Base-by-base conservation (phyloP, 768 basidiomycete genomes). In the Agrocybe praecox region DNA sequence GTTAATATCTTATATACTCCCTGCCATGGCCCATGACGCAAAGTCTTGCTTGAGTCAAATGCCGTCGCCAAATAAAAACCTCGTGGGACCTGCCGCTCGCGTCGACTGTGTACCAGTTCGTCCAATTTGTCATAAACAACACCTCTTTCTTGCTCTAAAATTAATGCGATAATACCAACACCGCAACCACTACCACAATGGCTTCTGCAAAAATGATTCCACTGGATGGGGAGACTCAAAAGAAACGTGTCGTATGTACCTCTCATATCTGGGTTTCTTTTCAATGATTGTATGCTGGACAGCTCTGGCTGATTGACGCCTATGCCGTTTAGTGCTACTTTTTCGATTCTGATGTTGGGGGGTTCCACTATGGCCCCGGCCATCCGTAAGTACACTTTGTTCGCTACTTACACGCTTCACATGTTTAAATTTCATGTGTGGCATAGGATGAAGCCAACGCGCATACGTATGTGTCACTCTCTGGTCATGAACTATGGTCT, bases 401-500 rank as follows among this genome's bases (percentile, higher is more conserved):
- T 46, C 12, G n/a, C 19, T 42, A 15, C 1, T 32, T 23, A 23
- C 15, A 52, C 46, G 46, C 54, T 58, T 40, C 62, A 14, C 53
- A 61, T 63, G 60, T 64, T 48, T 49, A 58, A n/a, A 65, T 62
- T 57, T 26, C 48, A 32, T 19, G 17, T 29, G 26, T 29, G 4
- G 26, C 26, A 29, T 45, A 94, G 92, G 33, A 97, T 97, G 95
- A 96, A 97, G 69, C 96, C 96, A 6, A 98, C 96, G 19, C 84
- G 97, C 33, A 97, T 98, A 79, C 88, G 96, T 64, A 99, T 99
- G 97, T 98, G 96, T 70, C 97, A 99, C 75, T 96, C 96, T 11
- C 81, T 99, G 51, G 97, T 99, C 54, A 99, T 99, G 97, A 99
- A 98, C 75, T 98, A 98, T 72, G 95, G 96, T 18, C 76, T 99